Base-by-base conservation (phyloP, 176 grass and related monocot genomes). In the Oryza officinalis region DNA sequence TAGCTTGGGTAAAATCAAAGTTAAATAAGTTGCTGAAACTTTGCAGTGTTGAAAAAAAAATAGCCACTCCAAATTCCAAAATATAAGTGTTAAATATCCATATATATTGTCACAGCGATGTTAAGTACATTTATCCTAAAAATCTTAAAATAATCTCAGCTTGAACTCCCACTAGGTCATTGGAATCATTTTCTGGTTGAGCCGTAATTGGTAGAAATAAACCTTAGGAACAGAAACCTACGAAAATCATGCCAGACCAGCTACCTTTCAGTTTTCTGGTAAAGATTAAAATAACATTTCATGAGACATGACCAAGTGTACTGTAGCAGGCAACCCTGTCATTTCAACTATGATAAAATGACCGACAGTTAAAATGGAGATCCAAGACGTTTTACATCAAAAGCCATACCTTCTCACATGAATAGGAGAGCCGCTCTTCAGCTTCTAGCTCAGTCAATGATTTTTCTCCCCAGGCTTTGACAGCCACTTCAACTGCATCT, bases 361-460 rank as follows among this genome's bases (percentile, higher is more conserved):
- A 26, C 6, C 45, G 12, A 10, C 7, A 65, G 37, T 32, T 74
- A 40, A 44, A 70, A 65, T 4, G 0, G 3, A 63, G 45, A 74
- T 71, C 49, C 10, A 61, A 69, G 32, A 49, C 47, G 20, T 74
- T 40, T 63, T 45, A 49, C 25, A 72, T 76, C 45, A 86, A 81
- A 76, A 83, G 33, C 41, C 74, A 52, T 86, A 98, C 95, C 95
- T 93, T 98, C 73, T 98, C 95, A 86, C 95, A 98, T 82, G 95
- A 93, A 77, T 98, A 98, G 46, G 95, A 98, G 13, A 98, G 87
- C 25, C 87, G 81, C 22, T 98, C 95, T 92, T 98, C 95, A 69
- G 92, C 95, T 90, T 98, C 95, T 70, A 98, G 85, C 80, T 98
- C 92, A 77, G 95, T 84, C 81, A 95, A 90, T 77, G 90, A 84